A percentile compares a stretch with the other conserved stretches of the same genome.
These are phyloP conservation scores for Quercus wislizeni DNA, from an alignment of 306 rosid species.

Conservation along the genomic window DNA sequence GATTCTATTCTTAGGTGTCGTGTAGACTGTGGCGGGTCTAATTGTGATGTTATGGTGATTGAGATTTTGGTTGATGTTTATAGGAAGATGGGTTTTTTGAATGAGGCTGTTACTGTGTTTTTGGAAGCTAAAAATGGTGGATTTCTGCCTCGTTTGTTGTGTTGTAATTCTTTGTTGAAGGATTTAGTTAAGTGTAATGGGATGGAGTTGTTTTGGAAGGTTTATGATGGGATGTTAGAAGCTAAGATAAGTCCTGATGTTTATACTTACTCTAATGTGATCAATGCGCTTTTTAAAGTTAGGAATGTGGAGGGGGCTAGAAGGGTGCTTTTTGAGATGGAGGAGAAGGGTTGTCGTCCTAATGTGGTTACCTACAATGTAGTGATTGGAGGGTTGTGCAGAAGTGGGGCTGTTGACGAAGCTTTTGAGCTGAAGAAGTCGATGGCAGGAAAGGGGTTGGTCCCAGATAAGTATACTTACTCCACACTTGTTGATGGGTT, in stretches of 20 bases:
- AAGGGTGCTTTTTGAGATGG: constrained; percentile 43
- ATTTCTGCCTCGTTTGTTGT: constrained; percentile 34
- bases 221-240: constrained; percentile 35
- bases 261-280: constrained; percentile 39
- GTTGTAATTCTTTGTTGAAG: constrained; percentile 42
- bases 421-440: constrained; percentile 26
- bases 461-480: constrained; percentile 31
- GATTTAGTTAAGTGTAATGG: constrained; percentile 36
- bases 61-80: constrained; percentile 40
- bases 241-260: constrained; percentile 36
- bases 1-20: constrained; percentile 28
- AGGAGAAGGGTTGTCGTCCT: constrained; percentile 39
- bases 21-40: constrained; percentile 23
- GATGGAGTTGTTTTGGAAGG: constrained; percentile 52
- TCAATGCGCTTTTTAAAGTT: constrained; percentile 41
- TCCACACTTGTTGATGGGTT: constrained; percentile 32
- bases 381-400: constrained; percentile 38
- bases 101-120: constrained; percentile 43
- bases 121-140: constrained; percentile 27
- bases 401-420: constrained; percentile 30
- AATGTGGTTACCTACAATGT: constrained; percentile 28
- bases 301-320: constrained; percentile 38
- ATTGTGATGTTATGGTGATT: constrained; percentile 23
- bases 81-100: constrained; percentile 29
- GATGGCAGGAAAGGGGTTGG: constrained; percentile 37